Percentiles rank a stretch among this genome's conserved stretches.
These are phyloP conservation scores for Ambrosiella xylebori DNA, from an alignment of 2,329 filamentous ascomycete genomes.

Conservation along the genomic window DNA sequence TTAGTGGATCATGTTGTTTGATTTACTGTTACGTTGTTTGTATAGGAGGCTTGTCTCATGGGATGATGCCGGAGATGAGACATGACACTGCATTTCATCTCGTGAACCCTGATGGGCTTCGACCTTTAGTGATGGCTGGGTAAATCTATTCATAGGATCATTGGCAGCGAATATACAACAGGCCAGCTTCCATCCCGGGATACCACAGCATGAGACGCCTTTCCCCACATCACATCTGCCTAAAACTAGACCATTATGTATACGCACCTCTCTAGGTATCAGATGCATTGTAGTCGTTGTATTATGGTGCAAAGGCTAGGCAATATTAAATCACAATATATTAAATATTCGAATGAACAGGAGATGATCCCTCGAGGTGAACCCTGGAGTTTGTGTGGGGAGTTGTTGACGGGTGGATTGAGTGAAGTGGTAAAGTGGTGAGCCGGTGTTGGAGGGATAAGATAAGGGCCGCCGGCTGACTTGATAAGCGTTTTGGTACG, in stretches of 20 bases:
- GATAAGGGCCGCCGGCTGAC: constrained; percentile 1
- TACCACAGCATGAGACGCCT: no score
- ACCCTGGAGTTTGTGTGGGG: not conserved
- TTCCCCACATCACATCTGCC: not conserved
- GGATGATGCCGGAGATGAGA: no score
- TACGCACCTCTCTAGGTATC: not conserved
- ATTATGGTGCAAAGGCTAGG: not conserved
- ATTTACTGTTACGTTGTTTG: no score
- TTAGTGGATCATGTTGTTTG: not conserved
- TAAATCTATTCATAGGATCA: no score
- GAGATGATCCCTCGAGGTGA: not conserved
- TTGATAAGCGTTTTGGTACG: not conserved
- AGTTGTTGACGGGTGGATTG: not conserved
- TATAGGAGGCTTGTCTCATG: no score
- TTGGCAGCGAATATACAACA: no score
- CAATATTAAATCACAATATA: not conserved
- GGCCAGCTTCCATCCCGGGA: no score
- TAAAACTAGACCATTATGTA: not conserved
- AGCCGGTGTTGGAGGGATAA: not conserved
- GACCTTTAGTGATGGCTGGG: no score
- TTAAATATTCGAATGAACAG: not conserved
- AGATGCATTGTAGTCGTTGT: not conserved
- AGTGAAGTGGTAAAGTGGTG: not conserved
- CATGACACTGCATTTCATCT: no score
- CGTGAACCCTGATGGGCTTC: no score